phyloP scores from a whole-genome alignment of 176 grass and related monocot genomes.

The Aegilops tauschii region DNA sequence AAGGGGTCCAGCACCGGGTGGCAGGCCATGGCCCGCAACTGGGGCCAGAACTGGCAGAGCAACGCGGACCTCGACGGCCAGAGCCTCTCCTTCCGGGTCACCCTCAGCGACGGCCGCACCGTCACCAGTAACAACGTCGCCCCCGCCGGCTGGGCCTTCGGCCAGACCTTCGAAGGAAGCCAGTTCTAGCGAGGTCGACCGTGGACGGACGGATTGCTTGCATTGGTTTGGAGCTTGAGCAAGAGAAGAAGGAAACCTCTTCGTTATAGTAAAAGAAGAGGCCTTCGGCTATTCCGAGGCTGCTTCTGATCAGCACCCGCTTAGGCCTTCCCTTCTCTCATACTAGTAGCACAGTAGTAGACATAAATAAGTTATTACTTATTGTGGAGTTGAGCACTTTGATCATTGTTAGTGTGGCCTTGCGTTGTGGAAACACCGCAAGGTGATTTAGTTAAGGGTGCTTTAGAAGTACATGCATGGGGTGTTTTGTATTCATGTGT shows the following conservation, averaged over 20 bases:
- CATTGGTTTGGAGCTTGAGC: conserved; percentile 4
- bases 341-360: neutral
- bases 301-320: conserved; percentile 82
- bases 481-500: neutral
- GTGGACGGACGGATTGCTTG: neutral
- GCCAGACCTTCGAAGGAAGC: conserved; percentile 67
- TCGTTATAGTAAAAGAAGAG: conserved; percentile 42
- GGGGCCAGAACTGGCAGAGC: conserved; percentile 98
- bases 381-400: neutral
- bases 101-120: conserved; percentile 67
- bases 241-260: conserved; percentile 28
- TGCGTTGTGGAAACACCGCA: neutral
- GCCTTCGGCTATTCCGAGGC: conserved; percentile 64
- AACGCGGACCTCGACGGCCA: conserved; percentile 77
- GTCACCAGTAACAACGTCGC: conserved; percentile 56
- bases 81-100: conserved; percentile 73
- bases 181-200: conserved; percentile 46
- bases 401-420: neutral
- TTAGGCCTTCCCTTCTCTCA: conserved; percentile 51
- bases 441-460: conserved; percentile 19
- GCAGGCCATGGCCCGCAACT: conserved; percentile 86
- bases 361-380: conserved; percentile 25
- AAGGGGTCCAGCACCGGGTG: conserved; percentile 69
- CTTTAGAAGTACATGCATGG: conserved; percentile 13
- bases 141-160: conserved; percentile 72